Percentiles rank a stretch among this genome's conserved stretches.
phyloP scores from a whole-genome alignment of 805 yeast species.

The Saccharomyces jurei region DNA sequence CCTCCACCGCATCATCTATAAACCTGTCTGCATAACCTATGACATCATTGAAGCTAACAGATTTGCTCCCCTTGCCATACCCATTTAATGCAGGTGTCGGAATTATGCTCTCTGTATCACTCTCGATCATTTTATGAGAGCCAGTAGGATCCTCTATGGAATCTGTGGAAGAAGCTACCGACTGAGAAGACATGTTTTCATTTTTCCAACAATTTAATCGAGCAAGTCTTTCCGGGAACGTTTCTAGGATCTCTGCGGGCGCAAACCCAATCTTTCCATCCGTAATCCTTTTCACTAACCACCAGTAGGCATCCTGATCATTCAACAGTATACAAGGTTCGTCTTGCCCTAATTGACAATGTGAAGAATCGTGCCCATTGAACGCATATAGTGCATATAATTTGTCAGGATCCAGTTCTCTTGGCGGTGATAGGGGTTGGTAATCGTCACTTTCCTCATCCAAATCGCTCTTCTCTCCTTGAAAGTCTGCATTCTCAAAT shows the following conservation, averaged over 20 bases:
- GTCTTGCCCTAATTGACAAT: conserved; percentile 69
- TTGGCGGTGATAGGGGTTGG: conserved; percentile 51
- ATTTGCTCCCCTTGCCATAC: conserved; percentile 21
- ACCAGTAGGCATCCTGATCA: conserved; percentile 94
- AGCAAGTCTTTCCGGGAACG: conserved; percentile 85
- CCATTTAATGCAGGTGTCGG: conserved; percentile 5
- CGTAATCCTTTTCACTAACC: conserved; percentile 61
- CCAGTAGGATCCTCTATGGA: conserved; percentile 6
- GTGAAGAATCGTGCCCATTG: conserved; percentile 88
- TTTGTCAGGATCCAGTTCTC: conserved; percentile 72
- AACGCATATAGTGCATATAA: conserved; percentile 84
- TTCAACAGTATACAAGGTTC: conserved; percentile 76
- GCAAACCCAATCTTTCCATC: conserved; percentile 84
- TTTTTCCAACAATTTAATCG: conserved; percentile 87
- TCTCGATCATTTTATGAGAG: conserved; percentile 4
- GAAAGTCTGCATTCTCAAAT: conserved; percentile 13
- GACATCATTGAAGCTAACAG: conserved; percentile 30
- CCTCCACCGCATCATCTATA: conserved; percentile 17
- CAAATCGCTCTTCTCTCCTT: conserved; percentile 11
- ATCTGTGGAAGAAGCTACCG: conserved; percentile 6
- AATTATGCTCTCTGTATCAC: background rate
- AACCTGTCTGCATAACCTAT: conserved; percentile 29
- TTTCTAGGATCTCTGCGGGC: conserved; percentile 92
- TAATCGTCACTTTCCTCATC: conserved; percentile 35
- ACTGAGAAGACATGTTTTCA: conserved; percentile 43